These are phyloP conservation scores for Gossypium longicalyx DNA, from an alignment of 345 rosid species.

Conservation along the genomic window DNA sequence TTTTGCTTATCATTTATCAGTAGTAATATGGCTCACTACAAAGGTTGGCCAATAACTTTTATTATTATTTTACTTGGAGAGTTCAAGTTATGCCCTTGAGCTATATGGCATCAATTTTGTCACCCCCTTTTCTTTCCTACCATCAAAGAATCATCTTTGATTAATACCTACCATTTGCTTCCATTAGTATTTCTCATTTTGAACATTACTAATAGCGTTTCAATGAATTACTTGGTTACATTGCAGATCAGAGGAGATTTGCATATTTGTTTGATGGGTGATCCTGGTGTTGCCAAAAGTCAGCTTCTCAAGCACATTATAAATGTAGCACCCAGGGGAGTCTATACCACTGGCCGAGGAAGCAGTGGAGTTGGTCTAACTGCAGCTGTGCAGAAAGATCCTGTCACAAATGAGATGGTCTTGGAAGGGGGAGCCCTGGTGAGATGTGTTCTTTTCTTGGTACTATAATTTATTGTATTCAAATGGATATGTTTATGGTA, in stretches of 20 bases:
- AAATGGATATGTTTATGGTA: background rate
- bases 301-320: slow-evolving; percentile 99
- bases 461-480: background rate
- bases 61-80: background rate
- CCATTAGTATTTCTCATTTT: background rate
- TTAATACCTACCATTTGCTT: background rate
- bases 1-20: background rate
- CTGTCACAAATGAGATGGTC: slow-evolving; percentile 95
- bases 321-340: slow-evolving; percentile 90
- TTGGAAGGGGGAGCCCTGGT: slow-evolving; percentile 99
- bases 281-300: slow-evolving; percentile 99
- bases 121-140: background rate
- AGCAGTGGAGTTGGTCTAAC: slow-evolving; percentile 99
- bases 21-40: background rate
- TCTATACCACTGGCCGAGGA: slow-evolving; percentile 94
- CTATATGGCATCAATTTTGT: background rate
- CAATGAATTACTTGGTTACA: background rate
- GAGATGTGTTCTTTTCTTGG: slow-evolving; percentile 24
- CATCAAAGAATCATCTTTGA: background rate
- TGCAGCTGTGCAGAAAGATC: slow-evolving; percentile 96
- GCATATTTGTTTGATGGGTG: slow-evolving; percentile 97
- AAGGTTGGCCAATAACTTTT: background rate
- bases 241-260: slow-evolving; percentile 95
- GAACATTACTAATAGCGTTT: background rate
- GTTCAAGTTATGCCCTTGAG: slow-evolving; percentile 8